Conservation (phyloP, 2,329 filamentous ascomycete genomes). For the Metarhizium rileyi region DNA sequence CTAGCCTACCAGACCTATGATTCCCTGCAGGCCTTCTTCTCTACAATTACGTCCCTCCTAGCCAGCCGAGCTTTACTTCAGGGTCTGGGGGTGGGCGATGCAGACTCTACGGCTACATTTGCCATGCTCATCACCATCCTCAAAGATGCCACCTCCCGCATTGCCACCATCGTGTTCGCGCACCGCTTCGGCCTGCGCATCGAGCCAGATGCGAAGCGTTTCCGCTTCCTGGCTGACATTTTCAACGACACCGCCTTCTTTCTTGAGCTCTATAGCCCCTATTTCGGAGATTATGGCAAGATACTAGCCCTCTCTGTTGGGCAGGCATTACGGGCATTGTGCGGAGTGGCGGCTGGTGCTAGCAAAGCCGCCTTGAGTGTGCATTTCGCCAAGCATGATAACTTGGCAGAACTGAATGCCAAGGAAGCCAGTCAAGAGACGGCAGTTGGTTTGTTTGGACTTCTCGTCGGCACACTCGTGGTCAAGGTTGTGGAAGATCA, state of each 20-base stretch:
- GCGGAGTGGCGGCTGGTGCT: conserved; percentile 82
- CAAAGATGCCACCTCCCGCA: conserved; percentile 68
- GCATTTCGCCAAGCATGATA: conserved; percentile 82
- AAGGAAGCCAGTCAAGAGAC: conserved; percentile 95
- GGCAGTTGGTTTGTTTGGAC: conserved; percentile 77
- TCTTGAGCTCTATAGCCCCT: conserved; percentile 73
- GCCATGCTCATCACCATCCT: conserved; percentile 76
- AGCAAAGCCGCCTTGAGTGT: conserved; percentile 85
- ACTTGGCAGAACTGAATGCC: conserved; percentile 87
- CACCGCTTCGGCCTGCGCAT: conserved; percentile 72
- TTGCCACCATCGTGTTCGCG: conserved; percentile 81
- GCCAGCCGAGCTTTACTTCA: conserved; percentile 76
- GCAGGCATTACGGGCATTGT: conserved; percentile 51
- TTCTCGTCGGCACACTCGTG: conserved; percentile 74
- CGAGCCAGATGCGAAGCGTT: conserved; percentile 85
- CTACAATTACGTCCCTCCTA: conserved; percentile 68
- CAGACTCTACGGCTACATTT: conserved; percentile 65
- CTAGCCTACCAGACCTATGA: conserved; percentile 62
- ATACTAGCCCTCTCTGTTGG: conserved; percentile 39
- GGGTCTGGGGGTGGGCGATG: conserved; percentile 72
- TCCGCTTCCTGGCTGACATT: conserved; percentile 75
- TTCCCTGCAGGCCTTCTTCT: conserved; percentile 76
- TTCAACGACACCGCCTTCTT: conserved; percentile 83
- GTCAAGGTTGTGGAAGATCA: conserved; percentile 66
- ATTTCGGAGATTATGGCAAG: conserved; percentile 48